phyloP scores from a whole-genome alignment of 1,284 basidiomycete species.

The Trichosporon sp. region DNA sequence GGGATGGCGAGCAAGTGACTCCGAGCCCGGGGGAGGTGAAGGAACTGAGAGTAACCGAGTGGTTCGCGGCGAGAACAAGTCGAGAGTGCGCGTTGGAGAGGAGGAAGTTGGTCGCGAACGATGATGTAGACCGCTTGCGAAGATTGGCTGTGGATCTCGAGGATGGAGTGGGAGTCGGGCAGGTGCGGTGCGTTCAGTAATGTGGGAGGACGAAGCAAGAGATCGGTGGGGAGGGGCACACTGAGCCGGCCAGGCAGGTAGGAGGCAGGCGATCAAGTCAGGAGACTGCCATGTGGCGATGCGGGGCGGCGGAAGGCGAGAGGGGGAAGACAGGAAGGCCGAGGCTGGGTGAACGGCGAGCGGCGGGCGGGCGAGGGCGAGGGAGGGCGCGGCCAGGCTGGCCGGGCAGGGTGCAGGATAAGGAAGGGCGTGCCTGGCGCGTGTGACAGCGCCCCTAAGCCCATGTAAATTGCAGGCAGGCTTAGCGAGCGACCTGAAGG shows the following conservation, averaged over 20 bases:
- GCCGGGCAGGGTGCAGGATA: background rate
- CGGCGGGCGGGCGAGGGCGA: too few relatives aligned
- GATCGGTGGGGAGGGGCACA: too few relatives aligned
- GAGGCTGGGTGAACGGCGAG: background rate
- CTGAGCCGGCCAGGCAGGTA: background rate
- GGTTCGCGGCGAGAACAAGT: background rate
- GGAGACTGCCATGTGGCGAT: background rate
- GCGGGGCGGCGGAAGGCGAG: background rate
- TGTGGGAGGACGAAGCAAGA: conserved; percentile 3
- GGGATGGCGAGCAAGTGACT: background rate
- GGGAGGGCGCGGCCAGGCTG: background rate
- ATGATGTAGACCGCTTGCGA: background rate
- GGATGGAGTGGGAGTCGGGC: background rate
- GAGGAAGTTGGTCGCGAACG: conserved; percentile 2
- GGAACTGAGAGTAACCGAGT: background rate
- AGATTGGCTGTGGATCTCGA: background rate
- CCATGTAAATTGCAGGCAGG: too few relatives aligned
- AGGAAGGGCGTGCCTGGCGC: background rate
- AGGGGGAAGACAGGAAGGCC: background rate
- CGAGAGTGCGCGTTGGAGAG: background rate
- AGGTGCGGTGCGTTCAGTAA: background rate
- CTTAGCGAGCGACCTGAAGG: background rate
- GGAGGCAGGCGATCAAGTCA: background rate
- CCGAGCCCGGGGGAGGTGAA: background rate
- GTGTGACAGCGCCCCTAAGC: background rate